Conservation (phyloP, 2,329 filamentous ascomycete species). For the Arthroderma sp. region DNA sequence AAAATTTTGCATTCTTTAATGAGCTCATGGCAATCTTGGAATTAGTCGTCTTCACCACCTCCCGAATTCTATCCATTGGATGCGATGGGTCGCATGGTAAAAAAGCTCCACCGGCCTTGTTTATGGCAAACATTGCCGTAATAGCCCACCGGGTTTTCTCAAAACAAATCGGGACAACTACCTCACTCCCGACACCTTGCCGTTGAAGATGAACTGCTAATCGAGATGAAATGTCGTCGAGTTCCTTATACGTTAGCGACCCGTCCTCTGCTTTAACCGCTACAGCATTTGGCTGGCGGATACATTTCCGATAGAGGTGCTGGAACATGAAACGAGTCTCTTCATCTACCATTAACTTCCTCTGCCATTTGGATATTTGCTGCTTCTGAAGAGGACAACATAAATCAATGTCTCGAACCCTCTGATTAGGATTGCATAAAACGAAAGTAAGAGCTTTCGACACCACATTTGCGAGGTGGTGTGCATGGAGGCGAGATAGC, state of each 20-base stretch:
- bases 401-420: no score
- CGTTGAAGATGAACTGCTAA: slow-evolving; percentile 20
- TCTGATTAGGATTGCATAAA: no score
- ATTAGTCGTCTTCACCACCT: not conserved
- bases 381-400: no score
- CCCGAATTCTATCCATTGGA: not conserved
- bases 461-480: no score
- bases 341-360: no score
- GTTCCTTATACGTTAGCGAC: slow-evolving; percentile 22
- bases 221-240: slow-evolving; percentile 25
- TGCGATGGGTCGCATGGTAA: slow-evolving; percentile 8
- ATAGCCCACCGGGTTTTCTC: slow-evolving; percentile 26
- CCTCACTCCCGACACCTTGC: slow-evolving; percentile 27
- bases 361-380: no score
- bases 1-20: not conserved
- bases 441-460: no score
- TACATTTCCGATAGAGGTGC: no score
- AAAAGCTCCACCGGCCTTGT: slow-evolving; percentile 18
- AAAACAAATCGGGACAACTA: slow-evolving; percentile 28
- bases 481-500: no score
- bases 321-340: no score
- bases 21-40: not conserved
- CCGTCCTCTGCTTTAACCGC: slow-evolving; percentile 18
- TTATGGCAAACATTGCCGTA: slow-evolving; percentile 11
- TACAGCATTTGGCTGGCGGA: slow-evolving; percentile 7